Percentiles rank a stretch among this genome's conserved stretches.
These are phyloP conservation scores for Suillus hirtellus DNA, from an alignment of 768 basidiomycete genomes.

Conservation along the genomic window DNA sequence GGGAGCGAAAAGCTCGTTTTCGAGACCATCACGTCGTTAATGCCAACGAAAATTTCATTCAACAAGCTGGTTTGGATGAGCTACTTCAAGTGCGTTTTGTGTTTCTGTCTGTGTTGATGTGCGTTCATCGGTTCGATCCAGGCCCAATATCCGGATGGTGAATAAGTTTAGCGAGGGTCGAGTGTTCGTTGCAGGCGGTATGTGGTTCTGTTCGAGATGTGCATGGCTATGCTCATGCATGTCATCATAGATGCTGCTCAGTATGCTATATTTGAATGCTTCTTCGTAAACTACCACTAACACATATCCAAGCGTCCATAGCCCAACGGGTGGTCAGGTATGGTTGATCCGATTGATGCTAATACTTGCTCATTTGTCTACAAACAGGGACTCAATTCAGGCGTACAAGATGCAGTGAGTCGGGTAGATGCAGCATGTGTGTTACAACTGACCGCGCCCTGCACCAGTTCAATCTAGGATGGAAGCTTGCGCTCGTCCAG, in stretches of 20 bases:
- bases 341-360: neutral
- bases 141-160: conserved; percentile 20
- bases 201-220: neutral
- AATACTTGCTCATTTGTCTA: neutral
- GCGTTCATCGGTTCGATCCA: neutral
- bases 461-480: conserved; percentile 39
- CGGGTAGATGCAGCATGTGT: conserved; percentile 14
- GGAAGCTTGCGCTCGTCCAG: conserved; percentile 43
- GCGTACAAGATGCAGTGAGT: conserved; percentile 28
- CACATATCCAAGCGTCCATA: conserved; percentile 18
- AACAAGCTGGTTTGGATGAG: conserved; percentile 26
- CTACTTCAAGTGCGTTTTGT: conserved; percentile 21
- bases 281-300: neutral
- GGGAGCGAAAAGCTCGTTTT: conserved; percentile 21
- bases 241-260: conserved; percentile 26
- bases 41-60: conserved; percentile 28
- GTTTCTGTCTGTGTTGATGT: neutral
- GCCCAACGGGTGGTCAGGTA: conserved; percentile 24
- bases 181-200: conserved; percentile 20
- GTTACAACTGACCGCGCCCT: neutral
- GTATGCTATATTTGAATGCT: neutral
- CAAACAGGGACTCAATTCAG: conserved; percentile 22
- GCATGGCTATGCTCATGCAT: neutral
- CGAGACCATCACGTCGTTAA: conserved; percentile 20
- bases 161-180: conserved; percentile 15